Evolutionary conservation across 441 rosid genomes (phyloP).

Genomic region (Populus tomentosa): DNA sequence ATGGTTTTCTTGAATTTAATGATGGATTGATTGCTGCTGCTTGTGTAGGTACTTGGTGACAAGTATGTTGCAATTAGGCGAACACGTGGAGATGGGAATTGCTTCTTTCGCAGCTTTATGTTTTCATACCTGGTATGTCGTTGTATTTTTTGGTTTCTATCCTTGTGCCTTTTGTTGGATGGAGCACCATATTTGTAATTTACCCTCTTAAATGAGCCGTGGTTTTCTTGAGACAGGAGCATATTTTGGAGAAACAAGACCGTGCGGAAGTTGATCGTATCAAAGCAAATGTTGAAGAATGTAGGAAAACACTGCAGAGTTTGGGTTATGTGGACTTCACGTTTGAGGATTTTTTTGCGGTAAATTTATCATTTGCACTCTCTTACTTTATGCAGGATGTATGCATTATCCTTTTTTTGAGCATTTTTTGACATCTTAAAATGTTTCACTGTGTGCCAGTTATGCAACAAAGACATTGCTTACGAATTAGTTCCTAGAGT

Average conservation of each 20-base stretch:
- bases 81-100: slow-evolving; percentile 89
- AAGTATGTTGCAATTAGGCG: slow-evolving; percentile 70
- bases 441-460: not conserved
- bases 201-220: not conserved
- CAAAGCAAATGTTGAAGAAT: slow-evolving; percentile 69
- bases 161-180: slow-evolving; percentile 10
- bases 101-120: slow-evolving; percentile 91
- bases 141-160: not conserved
- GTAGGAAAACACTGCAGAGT: slow-evolving; percentile 72
- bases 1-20: not conserved
- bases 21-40: not conserved
- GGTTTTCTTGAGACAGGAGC: slow-evolving; percentile 43
- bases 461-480: not conserved
- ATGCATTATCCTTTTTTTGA: not conserved
- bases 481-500: not conserved
- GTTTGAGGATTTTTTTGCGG: slow-evolving; percentile 94
- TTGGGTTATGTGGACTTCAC: slow-evolving; percentile 91
- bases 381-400: not conserved
- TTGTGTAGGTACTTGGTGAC: slow-evolving; percentile 50
- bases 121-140: slow-evolving; percentile 74
- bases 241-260: slow-evolving; percentile 68
- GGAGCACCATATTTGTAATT: not conserved
- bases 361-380: slow-evolving; percentile 22
- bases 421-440: not conserved
- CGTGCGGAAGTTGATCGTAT: slow-evolving; percentile 68